A percentile compares a stretch with the other conserved stretches of the same genome.
phyloP scores from a whole-genome alignment of 2,329 filamentous ascomycete species.

The Fulvia fulva region DNA sequence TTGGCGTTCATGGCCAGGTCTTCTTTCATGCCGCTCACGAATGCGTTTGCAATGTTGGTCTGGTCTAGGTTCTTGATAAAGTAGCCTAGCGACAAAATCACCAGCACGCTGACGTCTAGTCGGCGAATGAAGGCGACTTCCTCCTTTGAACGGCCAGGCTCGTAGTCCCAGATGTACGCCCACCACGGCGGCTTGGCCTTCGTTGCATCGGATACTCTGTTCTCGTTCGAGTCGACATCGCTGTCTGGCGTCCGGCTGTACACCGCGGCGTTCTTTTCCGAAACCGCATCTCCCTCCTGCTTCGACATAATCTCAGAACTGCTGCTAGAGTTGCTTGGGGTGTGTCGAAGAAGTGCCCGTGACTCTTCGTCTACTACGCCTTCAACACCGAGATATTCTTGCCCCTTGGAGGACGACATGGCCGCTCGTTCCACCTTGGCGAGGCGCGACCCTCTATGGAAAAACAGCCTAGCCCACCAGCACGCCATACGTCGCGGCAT shows the following conservation, averaged over 20 bases:
- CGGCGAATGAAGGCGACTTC: slow-evolving; percentile 20
- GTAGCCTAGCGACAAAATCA: slow-evolving; percentile 48
- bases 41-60: slow-evolving; percentile 40
- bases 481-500: slow-evolving; percentile 2
- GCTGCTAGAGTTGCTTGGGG: not conserved
- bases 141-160: slow-evolving; percentile 39
- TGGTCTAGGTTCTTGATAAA: slow-evolving; percentile 49
- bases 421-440: slow-evolving; percentile 1
- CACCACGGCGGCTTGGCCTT: slow-evolving; percentile 18
- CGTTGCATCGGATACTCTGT: not conserved
- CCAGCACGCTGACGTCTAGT: slow-evolving; percentile 47
- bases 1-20: slow-evolving; percentile 52
- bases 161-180: slow-evolving; percentile 49
- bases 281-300: not conserved
- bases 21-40: slow-evolving; percentile 50
- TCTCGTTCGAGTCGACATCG: slow-evolving; percentile 8
- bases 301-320: not conserved
- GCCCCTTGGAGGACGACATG: slow-evolving; percentile 1
- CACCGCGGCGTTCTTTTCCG: slow-evolving; percentile 9
- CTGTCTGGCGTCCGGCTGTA: slow-evolving; percentile 2
- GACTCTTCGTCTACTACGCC: not conserved
- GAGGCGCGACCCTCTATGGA: not conserved
- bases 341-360: not conserved
- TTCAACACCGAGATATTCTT: not conserved
- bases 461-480: not conserved